These are phyloP conservation scores for Royoungia palumana DNA, from an alignment of 768 basidiomycete species.

Conservation along the genomic window DNA sequence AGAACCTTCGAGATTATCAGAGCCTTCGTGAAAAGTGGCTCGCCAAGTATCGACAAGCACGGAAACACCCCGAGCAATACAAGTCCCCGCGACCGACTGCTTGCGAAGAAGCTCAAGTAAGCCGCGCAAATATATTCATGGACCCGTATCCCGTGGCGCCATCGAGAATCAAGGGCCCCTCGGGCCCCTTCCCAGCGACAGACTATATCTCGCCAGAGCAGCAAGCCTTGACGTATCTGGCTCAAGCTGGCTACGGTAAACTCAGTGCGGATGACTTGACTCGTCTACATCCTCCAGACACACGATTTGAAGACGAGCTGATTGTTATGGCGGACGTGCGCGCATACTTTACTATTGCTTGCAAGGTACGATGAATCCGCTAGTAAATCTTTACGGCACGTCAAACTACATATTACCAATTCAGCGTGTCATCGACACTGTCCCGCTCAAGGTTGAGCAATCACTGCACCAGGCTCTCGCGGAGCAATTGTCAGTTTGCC, in stretches of 20 bases:
- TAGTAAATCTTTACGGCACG: no score
- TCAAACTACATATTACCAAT: background rate
- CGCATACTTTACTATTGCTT: conserved; percentile 55
- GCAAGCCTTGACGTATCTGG: conserved; percentile 26
- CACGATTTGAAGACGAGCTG: conserved; percentile 41
- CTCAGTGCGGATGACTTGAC: conserved; percentile 25
- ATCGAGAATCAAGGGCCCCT: no score
- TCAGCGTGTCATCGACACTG: conserved; percentile 53
- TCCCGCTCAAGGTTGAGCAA: conserved; percentile 50
- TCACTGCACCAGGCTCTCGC: conserved; percentile 41
- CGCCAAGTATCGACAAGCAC: conserved; percentile 20
- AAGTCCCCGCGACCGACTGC: background rate
- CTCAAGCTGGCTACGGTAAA: conserved; percentile 28
- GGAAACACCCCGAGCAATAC: background rate
- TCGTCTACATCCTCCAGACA: conserved; percentile 24
- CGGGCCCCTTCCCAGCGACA: no score
- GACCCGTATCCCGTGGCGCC: no score
- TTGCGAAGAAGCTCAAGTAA: no score
- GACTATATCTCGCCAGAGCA: background rate
- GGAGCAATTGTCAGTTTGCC: conserved; percentile 30
- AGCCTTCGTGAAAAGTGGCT: conserved; percentile 25
- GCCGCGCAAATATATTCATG: no score
- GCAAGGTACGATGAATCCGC: conserved; percentile 38
- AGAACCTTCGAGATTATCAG: conserved; percentile 26
- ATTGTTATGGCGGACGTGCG: conserved; percentile 52